A percentile compares a stretch with the other conserved stretches of the same genome.
These are phyloP conservation scores for Emergomyces orientalis DNA, from an alignment of 2,329 filamentous ascomycete genomes.

Conservation along the genomic window DNA sequence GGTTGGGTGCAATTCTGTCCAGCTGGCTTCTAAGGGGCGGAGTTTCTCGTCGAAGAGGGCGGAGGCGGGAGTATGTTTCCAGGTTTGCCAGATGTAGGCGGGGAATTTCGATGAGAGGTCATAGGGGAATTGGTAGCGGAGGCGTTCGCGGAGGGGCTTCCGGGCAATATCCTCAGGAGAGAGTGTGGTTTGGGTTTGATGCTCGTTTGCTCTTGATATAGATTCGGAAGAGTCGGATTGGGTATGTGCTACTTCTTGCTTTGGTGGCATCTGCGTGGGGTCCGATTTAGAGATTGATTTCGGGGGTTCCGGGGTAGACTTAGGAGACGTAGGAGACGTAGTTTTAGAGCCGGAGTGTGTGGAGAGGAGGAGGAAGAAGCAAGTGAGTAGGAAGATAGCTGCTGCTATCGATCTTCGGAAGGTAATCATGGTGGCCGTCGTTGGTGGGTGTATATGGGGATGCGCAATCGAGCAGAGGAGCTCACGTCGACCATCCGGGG, in stretches of 20 bases:
- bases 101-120: conserved; percentile 82
- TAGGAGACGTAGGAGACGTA: conserved; percentile 24
- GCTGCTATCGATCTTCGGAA: conserved; percentile 66
- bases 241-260: neutral
- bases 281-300: neutral
- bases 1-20: conserved; percentile 75
- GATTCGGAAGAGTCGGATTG: neutral
- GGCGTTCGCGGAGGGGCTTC: conserved; percentile 66
- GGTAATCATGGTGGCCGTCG: conserved; percentile 56
- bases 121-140: conserved; percentile 91
- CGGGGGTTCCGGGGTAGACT: neutral
- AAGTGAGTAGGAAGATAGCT: conserved; percentile 57
- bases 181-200: conserved; percentile 43
- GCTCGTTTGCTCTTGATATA: too few relatives aligned
- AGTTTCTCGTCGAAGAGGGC: conserved; percentile 65
- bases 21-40: conserved; percentile 76
- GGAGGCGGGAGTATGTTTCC: conserved; percentile 77
- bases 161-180: conserved; percentile 59
- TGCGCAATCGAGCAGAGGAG: neutral
- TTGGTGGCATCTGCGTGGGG: too few relatives aligned
- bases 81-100: conserved; percentile 98
- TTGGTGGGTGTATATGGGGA: neutral
- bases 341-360: conserved; percentile 44
- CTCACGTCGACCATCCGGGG: neutral
- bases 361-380: conserved; percentile 60